These are phyloP conservation scores for Sporothrix brasiliensis DNA, from an alignment of 2,329 filamentous ascomycete species.

Conservation along the genomic window DNA sequence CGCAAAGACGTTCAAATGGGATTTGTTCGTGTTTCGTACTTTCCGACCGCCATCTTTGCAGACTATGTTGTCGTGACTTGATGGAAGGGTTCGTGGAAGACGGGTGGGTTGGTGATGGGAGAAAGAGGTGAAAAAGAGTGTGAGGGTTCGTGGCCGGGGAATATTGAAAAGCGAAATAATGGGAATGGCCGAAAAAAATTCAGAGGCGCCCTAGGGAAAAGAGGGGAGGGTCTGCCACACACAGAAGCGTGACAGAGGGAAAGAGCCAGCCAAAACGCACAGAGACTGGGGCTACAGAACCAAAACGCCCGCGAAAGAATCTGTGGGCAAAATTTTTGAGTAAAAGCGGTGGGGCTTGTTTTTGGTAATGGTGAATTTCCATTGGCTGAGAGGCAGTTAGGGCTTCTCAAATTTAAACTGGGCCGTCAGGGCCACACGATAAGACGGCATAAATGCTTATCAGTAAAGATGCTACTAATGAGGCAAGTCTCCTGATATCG, in stretches of 20 bases:
- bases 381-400: conserved; percentile 33
- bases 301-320: conserved; percentile 14
- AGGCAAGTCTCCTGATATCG: not conserved
- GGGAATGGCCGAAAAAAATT: conserved; percentile 30
- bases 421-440: conserved; percentile 29
- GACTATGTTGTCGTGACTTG: conserved; percentile 50
- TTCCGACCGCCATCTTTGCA: conserved; percentile 64
- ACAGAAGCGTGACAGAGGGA: not conserved
- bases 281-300: conserved; percentile 12
- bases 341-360: conserved; percentile 26
- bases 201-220: conserved; percentile 27
- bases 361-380: not conserved
- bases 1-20: not conserved
- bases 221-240: conserved; percentile 33
- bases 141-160: conserved; percentile 28
- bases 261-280: conserved; percentile 28
- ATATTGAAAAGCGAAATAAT: conserved; percentile 24
- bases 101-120: conserved; percentile 43
- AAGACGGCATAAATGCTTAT: conserved; percentile 21
- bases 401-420: conserved; percentile 33
- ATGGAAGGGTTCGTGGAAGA: conserved; percentile 44
- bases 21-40: conserved; percentile 43
- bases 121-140: conserved; percentile 34
- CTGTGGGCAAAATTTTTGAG: conserved; percentile 41
- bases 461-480: not conserved